Base-by-base conservation (phyloP, 495 filamentous ascomycete genomes). In the Mycothermus thermophilus region DNA sequence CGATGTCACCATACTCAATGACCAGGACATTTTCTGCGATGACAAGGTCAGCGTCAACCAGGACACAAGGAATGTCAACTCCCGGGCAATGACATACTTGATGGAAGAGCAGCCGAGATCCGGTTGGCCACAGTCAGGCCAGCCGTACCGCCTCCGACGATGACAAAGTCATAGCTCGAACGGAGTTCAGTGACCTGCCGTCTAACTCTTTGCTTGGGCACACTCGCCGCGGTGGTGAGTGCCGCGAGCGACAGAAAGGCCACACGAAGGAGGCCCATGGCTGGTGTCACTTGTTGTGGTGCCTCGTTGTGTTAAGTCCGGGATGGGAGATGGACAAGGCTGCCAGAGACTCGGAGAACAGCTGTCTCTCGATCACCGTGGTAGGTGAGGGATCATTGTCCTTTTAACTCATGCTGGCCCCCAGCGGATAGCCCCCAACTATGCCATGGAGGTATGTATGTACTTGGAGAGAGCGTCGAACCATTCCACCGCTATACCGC, bases 1-100 rank as follows among this genome's bases (percentile, higher is more conserved):
- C n/a, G n/a, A 66, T 28, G n/a, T 48, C 39, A 14, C 64, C 63
- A 34, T 61, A 61, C 39, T 65, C 63, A 20, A 66, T 46, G 1
- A 65, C 53, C 1, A 67, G 54, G 0, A 66, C 55, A 1, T 45
- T 55, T 43, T 55, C 63, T 67, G 23, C 2, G 9, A 23, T 8
- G 14, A 8, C n/a, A n/a, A n/a, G n/a, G n/a, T n/a, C n/a, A n/a
- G 2, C 3, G 22, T 27, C 3, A 17, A 15, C 15, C 25, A n/a
- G 34, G 18, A 2, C 7, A 9, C 8, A 21, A 13, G 16, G 15
- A 4, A 2, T n/a, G n/a, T n/a, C n/a, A n/a, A 35, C 3, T 9
- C 4, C 3, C 13, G 13, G 14, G 5, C 20, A 8, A n/a, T 3
- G 11, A 35, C 48, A 23, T 18, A 47, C 48, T 48, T 1, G 18